Evolutionary conservation across 164 flowering plant genomes (phyloP), one percentile per base, ranked within the genome.

Genomic region (Nymphaea thermarum): DNA sequence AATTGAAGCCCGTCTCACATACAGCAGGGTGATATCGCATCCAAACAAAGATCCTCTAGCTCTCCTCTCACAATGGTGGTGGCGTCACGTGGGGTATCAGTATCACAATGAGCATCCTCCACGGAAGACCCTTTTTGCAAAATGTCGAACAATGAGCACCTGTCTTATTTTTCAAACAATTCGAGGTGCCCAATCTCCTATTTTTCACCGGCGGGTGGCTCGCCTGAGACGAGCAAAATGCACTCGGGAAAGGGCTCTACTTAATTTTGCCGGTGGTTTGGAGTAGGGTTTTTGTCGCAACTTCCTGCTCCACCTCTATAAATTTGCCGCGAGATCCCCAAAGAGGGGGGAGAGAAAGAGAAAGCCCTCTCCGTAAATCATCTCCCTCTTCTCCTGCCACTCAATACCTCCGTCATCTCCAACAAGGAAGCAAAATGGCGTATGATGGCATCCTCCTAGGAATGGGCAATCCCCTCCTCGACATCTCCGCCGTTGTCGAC

Each of bases 401-500:
- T 1, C 1, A 25, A 25, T 1, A 25, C 36, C 36, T 25, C 36
- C 36, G 36, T 51, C 57, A 10, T 51, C 57, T 5, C 57, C 12
- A 51, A 51, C 8, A 51, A 51, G 57, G 14, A 15, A 51, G 57
- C 36, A 51, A 51, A 77, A 84, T 84, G 87, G 83, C 78, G 44
- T 68, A 11, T 71, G 83, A 84, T n/a, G 82, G 86, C n/a, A 66
- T 83, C 65, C 80, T 87, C 10, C 60, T 87, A 75, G 92, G 92
- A 8, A 87, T 85, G 89, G 89, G 92, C 5, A 87, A 85, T 68
- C 92, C 89, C 42, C 89, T 87, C 8, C 83, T 87, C 43, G 92
- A 87, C 74, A 82, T 85, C 68, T 84, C 88, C 3, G 82, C 92
- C 4, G 86, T 85, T 43, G 92, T 87, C 44, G 88, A 85, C 71